Percentiles rank a stretch among this genome's conserved stretches.
Conservation (phyloP, 139 green algal species). For the Ulvella scutata region DNA sequence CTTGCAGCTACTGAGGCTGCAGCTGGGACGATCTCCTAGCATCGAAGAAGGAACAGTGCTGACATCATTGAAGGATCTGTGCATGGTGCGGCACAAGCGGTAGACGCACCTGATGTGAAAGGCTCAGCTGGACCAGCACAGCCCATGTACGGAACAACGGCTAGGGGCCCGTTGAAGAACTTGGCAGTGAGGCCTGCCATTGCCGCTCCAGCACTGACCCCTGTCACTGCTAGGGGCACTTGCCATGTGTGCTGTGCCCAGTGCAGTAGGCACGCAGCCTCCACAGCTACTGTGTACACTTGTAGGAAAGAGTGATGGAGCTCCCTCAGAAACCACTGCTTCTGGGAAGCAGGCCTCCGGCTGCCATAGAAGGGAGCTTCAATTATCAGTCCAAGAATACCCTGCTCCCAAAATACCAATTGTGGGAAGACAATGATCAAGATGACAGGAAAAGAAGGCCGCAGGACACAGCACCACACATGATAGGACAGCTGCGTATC, state of each 20-base stretch:
- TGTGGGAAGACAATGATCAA: too few relatives aligned
- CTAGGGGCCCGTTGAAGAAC: not conserved
- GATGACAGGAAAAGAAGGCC: too few relatives aligned
- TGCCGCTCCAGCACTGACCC: not conserved
- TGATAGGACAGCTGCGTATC: too few relatives aligned
- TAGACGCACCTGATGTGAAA: not conserved
- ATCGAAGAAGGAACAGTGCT: too few relatives aligned
- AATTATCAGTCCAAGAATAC: not conserved
- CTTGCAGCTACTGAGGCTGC: too few relatives aligned
- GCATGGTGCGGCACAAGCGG: too few relatives aligned
- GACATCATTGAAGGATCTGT: too few relatives aligned
- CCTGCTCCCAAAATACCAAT: too few relatives aligned
- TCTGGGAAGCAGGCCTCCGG: not conserved
- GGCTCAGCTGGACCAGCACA: not conserved
- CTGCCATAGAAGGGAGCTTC: not conserved
- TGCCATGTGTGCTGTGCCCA: not conserved
- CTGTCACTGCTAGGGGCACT: not conserved
- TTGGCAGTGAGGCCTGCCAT: not conserved
- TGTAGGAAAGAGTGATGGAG: not conserved
- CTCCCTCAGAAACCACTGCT: not conserved
- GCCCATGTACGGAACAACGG: conserved; percentile 1
- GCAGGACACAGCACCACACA: too few relatives aligned
- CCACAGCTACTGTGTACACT: not conserved
- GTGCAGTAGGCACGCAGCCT: not conserved
- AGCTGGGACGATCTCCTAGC: too few relatives aligned